Base-by-base conservation (phyloP, 768 basidiomycete species). In the Tubosaeta brunneosetosa region DNA sequence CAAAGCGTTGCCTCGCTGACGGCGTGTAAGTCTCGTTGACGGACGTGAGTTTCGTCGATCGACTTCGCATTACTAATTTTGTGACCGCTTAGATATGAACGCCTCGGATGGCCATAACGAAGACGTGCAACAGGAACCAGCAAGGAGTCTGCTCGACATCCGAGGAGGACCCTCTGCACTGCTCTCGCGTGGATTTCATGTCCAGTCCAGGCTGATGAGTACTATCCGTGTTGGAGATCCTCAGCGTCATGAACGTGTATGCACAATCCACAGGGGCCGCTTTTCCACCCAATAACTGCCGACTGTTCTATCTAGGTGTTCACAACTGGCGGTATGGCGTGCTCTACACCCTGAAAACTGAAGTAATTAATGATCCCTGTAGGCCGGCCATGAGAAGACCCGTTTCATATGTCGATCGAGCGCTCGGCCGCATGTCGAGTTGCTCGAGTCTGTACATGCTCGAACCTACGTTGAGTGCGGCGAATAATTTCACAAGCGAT, bases 121-220 rank as follows among this genome's bases (percentile, higher is more conserved):
- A 41, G 73, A 72, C 6, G 29, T 9, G 29, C 57, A 64, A 75
- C 37, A 17, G 51, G 66, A 65, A 19, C 55, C 74, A 38, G 73
- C 71, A 19, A 73, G 72, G 57, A 65, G 60, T 27, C 60, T 76
- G 42, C 68, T 76, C 50, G 62, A 69, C 53, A 56, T 73, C 65
- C 74, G 73, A 49, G 78, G 78, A 42, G 72, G 74, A 44, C 75
- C 73, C 11, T 70, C 71, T 16, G 70, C 66, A 38, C 52, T 64
- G 38, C 62, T 71, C 47, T 71, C 71, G 38, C 67, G 73, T 54
- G 59, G 46, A 29, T 63, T 63, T 62, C 59, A 58, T 52, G 50
- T 59, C 49, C 57, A 61, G 50, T 59, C 49, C 57, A 61, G 50
- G 49, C 62, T 36, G 59, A 61, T 29, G 54, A 67, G 43, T 66